Conservation (phyloP, 2,329 filamentous ascomycete species). For the Fusarium avenaceum region DNA sequence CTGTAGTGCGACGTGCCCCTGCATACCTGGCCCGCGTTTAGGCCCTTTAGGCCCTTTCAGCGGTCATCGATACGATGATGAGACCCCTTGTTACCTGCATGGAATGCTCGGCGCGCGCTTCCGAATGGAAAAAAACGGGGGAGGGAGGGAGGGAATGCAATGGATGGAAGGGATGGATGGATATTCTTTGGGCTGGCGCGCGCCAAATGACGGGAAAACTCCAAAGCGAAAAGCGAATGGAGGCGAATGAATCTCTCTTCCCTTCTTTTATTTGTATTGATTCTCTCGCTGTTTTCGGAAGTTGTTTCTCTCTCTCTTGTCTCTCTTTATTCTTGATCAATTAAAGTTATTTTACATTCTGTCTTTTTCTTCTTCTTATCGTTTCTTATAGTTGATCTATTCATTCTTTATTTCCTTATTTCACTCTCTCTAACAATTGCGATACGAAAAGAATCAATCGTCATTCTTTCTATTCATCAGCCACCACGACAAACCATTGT, state of each 20-base stretch:
- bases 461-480: neutral
- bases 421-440: neutral
- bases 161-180: conserved; percentile 8
- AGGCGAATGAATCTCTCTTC: neutral
- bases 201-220: conserved; percentile 27
- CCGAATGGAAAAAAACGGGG: neutral
- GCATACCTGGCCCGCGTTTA: conserved; percentile 18
- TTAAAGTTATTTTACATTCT: conserved; percentile 10
- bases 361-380: conserved; percentile 8
- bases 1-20: conserved; percentile 48
- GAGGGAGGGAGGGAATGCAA: neutral
- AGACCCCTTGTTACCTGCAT: neutral
- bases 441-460: conserved; percentile 4
- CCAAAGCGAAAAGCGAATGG: conserved; percentile 3
- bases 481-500: neutral
- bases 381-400: conserved; percentile 1
- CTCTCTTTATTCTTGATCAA: conserved; percentile 21
- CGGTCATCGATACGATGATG: conserved; percentile 21
- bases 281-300: conserved; percentile 6
- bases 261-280: conserved; percentile 9
- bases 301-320: neutral
- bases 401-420: conserved; percentile 22
- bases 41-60: neutral
- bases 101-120: conserved; percentile 6
- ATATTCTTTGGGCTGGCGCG: conserved; percentile 22